Evolutionary conservation across 2,329 filamentous ascomycete species (phyloP).

Genomic region (Mollisia scopiformis): DNA sequence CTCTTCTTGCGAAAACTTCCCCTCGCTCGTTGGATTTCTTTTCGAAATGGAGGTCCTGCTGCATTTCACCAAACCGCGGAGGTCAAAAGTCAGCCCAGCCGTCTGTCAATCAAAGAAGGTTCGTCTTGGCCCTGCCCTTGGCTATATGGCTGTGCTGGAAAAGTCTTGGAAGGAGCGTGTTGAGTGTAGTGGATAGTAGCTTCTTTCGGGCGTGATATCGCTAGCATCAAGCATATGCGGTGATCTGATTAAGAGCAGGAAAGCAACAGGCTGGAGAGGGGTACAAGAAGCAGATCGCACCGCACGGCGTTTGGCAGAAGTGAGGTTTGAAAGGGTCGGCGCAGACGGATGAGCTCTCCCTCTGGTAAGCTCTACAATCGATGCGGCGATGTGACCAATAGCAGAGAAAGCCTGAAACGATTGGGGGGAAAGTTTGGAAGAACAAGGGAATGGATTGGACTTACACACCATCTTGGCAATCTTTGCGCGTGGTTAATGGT

Average conservation of each 20-base stretch:
- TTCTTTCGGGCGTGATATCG: conserved; percentile 11
- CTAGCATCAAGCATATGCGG: conserved; percentile 17
- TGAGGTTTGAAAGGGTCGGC: background rate
- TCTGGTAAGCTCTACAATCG: background rate
- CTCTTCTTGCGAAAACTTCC: conserved; percentile 4
- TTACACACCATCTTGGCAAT: conserved; percentile 33
- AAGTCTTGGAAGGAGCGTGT: conserved; percentile 7
- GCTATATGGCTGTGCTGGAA: conserved; percentile 20
- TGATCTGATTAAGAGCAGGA: conserved; percentile 5
- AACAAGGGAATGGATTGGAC: conserved; percentile 15
- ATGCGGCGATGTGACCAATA: background rate
- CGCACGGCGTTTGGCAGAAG: background rate
- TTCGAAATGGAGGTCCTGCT: conserved; percentile 26
- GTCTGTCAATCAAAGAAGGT: conserved; percentile 18
- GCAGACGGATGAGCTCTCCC: background rate
- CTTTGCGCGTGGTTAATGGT: conserved; percentile 6
- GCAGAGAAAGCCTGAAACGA: background rate
- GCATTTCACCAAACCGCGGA: conserved; percentile 23
- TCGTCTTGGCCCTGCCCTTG: conserved; percentile 21
- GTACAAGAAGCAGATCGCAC: background rate
- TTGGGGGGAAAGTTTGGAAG: background rate
- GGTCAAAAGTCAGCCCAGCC: conserved; percentile 22
- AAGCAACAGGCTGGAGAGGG: background rate
- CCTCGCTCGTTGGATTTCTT: conserved; percentile 23
- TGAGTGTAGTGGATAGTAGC: background rate